phyloP scores from a whole-genome alignment of 2,329 filamentous ascomycete genomes.

The Penicillium glabrum region DNA sequence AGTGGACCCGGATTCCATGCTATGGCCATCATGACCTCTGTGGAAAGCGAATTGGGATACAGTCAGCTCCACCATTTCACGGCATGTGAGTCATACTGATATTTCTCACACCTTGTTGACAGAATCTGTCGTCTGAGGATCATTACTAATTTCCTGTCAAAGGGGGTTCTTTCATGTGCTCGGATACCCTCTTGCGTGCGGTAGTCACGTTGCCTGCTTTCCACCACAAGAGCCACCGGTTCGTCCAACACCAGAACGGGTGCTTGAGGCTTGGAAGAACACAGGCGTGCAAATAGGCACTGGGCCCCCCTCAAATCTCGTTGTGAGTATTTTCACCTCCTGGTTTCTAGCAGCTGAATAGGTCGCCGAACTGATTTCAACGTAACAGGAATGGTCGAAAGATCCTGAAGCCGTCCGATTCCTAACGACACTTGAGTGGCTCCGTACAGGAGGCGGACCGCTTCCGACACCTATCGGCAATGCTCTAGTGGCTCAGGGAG shows the following conservation, averaged over 20 bases:
- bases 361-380: not conserved
- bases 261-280: not conserved
- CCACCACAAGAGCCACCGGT: not conserved
- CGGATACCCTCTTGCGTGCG: not conserved
- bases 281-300: not conserved
- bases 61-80: not conserved
- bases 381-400: not conserved
- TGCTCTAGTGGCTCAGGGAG: not conserved
- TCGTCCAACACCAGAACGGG: not conserved
- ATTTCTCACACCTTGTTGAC: not conserved
- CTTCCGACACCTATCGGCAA: not conserved
- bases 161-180: not conserved
- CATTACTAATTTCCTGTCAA: not conserved
- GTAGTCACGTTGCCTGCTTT: not conserved
- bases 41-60: not conserved
- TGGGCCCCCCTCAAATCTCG: not conserved
- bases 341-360: not conserved
- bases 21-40: not conserved
- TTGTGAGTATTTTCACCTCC: not conserved
- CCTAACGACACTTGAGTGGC: not conserved
- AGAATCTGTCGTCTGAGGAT: not conserved
- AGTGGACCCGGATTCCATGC: not conserved
- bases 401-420: not conserved
- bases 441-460: not conserved
- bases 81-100: not conserved